Evolutionary conservation across 352 stramenopile genomes (phyloP), one percentile per base, ranked within the genome.

Genomic region (Pythium myriotylum): DNA sequence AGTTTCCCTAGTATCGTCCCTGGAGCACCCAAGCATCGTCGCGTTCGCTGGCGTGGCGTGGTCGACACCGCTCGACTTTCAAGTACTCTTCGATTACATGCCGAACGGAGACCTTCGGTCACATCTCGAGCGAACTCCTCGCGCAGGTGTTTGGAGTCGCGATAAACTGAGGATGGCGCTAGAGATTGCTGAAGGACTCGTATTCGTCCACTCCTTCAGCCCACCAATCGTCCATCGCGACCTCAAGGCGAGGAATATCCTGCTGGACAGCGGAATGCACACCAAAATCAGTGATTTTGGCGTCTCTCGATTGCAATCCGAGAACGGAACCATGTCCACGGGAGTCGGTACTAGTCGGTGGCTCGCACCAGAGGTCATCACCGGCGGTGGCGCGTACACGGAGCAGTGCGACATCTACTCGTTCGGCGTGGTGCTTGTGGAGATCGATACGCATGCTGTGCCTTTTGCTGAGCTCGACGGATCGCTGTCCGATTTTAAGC

Each of bases 391-490:
- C 13, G 13, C 13, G 37, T 43, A 43, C 37, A 43, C 13, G 13
- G 37, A 43, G 37, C 37, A 43, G 13, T 53, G 32, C 16, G 62
- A 69, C 26, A 52, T 69, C 23, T 65, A 59, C 22, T 61, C 47
- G 50, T 46, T 69, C 16, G 54, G 62, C 14, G 39, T 62, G 32
- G 37, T 67, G 32, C 52, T 67, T 10, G 37, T 43, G 17, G 37
- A 43, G 37, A 43, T 43, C 13, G 37, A 43, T 20, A 43, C 37
- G 5, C 29, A 35, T 35, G 29, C 29, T 10, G 29, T 35, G 29
- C 29, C 29, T 35, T 35, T 35, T 35, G 29, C 29, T 35, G 29
- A 35, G 29, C 29, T 35, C 10, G 29, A 35, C 5, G 29, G 29
- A 35, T 5, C 29, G 5, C 5, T 35, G 29, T 35, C 29, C 29